Conservation (phyloP, 2,329 filamentous ascomycete genomes). For the Alternaria postmessia region DNA sequence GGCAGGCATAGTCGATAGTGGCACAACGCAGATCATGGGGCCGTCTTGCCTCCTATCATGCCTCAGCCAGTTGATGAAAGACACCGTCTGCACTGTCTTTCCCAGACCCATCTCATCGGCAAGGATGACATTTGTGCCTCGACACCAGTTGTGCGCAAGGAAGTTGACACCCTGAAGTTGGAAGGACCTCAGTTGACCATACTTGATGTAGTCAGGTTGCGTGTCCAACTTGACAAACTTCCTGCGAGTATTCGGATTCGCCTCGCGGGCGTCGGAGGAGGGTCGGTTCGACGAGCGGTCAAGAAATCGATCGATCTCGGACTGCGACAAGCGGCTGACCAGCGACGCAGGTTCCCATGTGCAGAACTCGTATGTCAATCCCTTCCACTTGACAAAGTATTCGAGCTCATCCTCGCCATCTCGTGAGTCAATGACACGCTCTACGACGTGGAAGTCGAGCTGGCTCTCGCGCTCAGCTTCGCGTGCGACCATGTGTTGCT, state of each 20-base stretch:
- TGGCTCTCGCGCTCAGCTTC: slow-evolving; percentile 89
- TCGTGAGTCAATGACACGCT: slow-evolving; percentile 86
- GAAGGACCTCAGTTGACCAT: slow-evolving; percentile 87
- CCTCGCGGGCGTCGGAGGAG: slow-evolving; percentile 79
- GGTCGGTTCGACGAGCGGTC: slow-evolving; percentile 84
- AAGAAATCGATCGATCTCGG: slow-evolving; percentile 89
- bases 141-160: slow-evolving; percentile 93
- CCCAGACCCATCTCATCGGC: slow-evolving; percentile 99
- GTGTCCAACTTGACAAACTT: slow-evolving; percentile 67
- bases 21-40: slow-evolving; percentile 96
- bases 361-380: slow-evolving; percentile 88
- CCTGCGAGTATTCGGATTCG: slow-evolving; percentile 74
- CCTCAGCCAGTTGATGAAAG: slow-evolving; percentile 95
- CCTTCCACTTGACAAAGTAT: slow-evolving; percentile 97
- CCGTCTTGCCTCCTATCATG: slow-evolving; percentile 90
- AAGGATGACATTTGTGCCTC: slow-evolving; percentile 92
- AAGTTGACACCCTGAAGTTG: slow-evolving; percentile 96
- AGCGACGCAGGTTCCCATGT: slow-evolving; percentile 88
- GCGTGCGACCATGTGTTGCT: slow-evolving; percentile 94
- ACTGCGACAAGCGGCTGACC: slow-evolving; percentile 80
- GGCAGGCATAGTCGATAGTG: slow-evolving; percentile 93
- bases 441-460: slow-evolving; percentile 89
- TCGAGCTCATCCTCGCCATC: slow-evolving; percentile 82
- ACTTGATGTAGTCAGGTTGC: slow-evolving; percentile 85
- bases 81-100: slow-evolving; percentile 96